These are phyloP conservation scores for Jimgerdemannia lactiflua DNA, from an alignment of 192 early-diverging fungal genomes.

Conservation along the genomic window DNA sequence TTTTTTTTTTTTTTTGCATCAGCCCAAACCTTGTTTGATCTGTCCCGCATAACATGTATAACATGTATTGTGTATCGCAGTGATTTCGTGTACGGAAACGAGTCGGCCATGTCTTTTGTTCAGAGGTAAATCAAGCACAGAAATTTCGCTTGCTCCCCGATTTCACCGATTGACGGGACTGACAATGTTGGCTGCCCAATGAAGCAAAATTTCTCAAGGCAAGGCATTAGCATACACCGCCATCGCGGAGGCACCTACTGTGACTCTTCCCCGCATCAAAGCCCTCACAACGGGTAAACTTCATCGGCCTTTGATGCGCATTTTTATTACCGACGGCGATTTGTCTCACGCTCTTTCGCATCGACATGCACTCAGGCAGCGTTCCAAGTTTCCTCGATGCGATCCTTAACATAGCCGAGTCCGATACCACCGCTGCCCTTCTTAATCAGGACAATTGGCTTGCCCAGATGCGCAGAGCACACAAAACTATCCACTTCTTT, in stretches of 20 bases:
- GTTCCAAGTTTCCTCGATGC: slow-evolving; percentile 82
- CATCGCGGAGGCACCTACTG: slow-evolving; percentile 64
- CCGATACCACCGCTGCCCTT: slow-evolving; percentile 57
- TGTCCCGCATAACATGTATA: too few relatives aligned
- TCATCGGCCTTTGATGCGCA: not conserved
- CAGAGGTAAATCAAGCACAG: slow-evolving; percentile 31
- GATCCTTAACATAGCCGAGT: slow-evolving; percentile 78
- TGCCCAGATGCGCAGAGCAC: slow-evolving; percentile 47
- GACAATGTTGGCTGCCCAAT: not conserved
- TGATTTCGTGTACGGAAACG: slow-evolving; percentile 71
- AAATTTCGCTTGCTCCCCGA: too few relatives aligned
- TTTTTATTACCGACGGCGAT: not conserved
- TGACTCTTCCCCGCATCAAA: slow-evolving; percentile 80
- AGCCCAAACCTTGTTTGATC: too few relatives aligned
- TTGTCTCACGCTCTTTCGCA: not conserved
- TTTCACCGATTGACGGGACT: too few relatives aligned
- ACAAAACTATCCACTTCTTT: slow-evolving; percentile 68
- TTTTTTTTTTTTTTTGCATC: too few relatives aligned
- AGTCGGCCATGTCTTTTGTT: slow-evolving; percentile 62
- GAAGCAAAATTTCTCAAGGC: slow-evolving; percentile 44
- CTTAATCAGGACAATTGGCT: slow-evolving; percentile 75
- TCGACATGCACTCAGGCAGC: slow-evolving; percentile 32
- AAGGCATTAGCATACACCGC: slow-evolving; percentile 52
- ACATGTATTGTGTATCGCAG: slow-evolving; percentile 12
- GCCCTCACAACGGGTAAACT: slow-evolving; percentile 69